Conservation (phyloP, 768 basidiomycete species). For the Phanerodontia chrysosporium region DNA sequence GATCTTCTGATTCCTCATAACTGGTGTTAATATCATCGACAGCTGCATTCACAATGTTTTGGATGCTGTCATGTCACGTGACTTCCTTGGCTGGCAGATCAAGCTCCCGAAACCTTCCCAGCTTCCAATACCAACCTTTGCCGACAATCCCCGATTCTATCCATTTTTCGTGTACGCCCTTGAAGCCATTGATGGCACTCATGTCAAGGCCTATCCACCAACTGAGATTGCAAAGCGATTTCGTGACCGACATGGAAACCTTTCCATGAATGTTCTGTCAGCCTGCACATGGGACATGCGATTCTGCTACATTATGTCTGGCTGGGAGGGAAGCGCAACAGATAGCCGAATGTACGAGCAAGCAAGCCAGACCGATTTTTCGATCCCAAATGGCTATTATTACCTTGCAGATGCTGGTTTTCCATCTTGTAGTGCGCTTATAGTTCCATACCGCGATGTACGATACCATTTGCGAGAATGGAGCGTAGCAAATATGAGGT, state of each 20-base stretch:
- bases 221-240: slow-evolving; percentile 11
- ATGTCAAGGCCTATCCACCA: slow-evolving; percentile 22
- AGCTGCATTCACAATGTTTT: not conserved
- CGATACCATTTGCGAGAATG: slow-evolving; percentile 33
- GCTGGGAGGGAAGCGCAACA: slow-evolving; percentile 27
- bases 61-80: not conserved
- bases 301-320: slow-evolving; percentile 25
- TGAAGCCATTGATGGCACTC: slow-evolving; percentile 33
- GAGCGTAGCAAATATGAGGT: not conserved
- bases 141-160: slow-evolving; percentile 27
- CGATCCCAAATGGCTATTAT: slow-evolving; percentile 22
- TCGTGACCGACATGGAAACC: slow-evolving; percentile 21
- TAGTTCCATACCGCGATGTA: slow-evolving; percentile 28
- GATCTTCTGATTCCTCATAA: slow-evolving; percentile 27
- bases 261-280: slow-evolving; percentile 29
- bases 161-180: slow-evolving; percentile 30
- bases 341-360: slow-evolving; percentile 24
- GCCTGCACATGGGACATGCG: slow-evolving; percentile 19
- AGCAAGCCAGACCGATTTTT: slow-evolving; percentile 19
- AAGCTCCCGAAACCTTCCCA: not conserved
- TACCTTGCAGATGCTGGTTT: slow-evolving; percentile 33
- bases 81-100: not conserved
- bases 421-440: slow-evolving; percentile 18
- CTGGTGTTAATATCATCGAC: not conserved
- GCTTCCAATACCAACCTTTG: slow-evolving; percentile 23